phyloP scores from a whole-genome alignment of 1,284 basidiomycete genomes.

The Ustilago vetiveriae region DNA sequence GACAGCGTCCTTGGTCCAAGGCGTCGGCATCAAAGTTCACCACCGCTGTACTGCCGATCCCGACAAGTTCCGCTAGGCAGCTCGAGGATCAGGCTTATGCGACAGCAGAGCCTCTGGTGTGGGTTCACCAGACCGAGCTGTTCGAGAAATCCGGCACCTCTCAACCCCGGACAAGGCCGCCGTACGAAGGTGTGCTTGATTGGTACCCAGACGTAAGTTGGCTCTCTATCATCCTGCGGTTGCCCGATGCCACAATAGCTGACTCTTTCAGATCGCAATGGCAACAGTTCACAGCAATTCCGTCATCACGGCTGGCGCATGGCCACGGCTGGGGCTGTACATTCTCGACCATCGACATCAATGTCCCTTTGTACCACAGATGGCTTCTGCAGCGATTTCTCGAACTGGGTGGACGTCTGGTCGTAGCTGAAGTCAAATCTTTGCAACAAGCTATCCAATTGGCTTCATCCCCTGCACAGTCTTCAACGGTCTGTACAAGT shows the following conservation, averaged over 20 bases:
- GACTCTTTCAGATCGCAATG: neutral
- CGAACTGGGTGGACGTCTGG: conserved; percentile 43
- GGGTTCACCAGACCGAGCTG: conserved; percentile 58
- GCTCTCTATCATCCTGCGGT: neutral
- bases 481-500: neutral
- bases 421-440: conserved; percentile 19
- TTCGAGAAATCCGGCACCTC: conserved; percentile 12
- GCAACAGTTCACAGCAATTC: conserved; percentile 31
- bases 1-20: conserved; percentile 21
- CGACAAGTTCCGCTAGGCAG: neutral
- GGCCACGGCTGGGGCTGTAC: conserved; percentile 36
- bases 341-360: conserved; percentile 54
- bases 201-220: conserved; percentile 57
- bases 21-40: neutral
- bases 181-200: conserved; percentile 35
- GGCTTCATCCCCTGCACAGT: neutral
- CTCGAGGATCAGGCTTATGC: neutral
- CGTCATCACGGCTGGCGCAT: conserved; percentile 8
- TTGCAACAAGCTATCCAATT: conserved; percentile 12
- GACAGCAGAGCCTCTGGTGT: conserved; percentile 36
- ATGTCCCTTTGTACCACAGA: conserved; percentile 53
- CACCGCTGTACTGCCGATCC: neutral
- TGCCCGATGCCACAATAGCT: neutral
- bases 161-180: neutral
- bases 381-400: conserved; percentile 44